phyloP scores from a whole-genome alignment of 768 basidiomycete species.

The Daedaleopsis sinensis region DNA sequence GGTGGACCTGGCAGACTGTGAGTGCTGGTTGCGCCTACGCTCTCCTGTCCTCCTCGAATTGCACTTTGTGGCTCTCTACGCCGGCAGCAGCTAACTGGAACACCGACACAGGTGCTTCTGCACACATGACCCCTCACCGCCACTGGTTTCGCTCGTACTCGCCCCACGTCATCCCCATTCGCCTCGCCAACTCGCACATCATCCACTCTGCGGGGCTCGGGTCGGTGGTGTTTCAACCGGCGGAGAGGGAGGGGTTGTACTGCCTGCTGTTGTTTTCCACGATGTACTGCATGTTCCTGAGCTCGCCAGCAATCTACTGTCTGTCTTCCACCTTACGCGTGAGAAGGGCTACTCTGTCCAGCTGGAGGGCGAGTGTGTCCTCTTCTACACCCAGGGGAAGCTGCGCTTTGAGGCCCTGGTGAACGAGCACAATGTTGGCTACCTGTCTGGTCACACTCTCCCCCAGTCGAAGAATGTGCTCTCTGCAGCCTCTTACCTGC shows the following conservation, averaged over 20 bases:
- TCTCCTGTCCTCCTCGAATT: slow-evolving; percentile 5
- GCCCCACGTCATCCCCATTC: background rate
- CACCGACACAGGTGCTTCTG: slow-evolving; percentile 17
- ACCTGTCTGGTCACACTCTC: slow-evolving; percentile 26
- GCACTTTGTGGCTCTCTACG: slow-evolving; percentile 3
- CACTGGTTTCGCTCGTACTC: slow-evolving; percentile 6
- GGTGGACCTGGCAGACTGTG: slow-evolving; percentile 2
- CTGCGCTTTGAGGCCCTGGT: slow-evolving; percentile 24
- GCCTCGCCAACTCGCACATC: slow-evolving; percentile 2
- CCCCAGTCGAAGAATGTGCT: slow-evolving; percentile 1
- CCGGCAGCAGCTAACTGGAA: slow-evolving; percentile 12
- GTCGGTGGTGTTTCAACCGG: slow-evolving; percentile 24
- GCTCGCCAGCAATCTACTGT: slow-evolving; percentile 11
- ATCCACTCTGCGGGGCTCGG: slow-evolving; percentile 1
- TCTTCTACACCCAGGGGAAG: slow-evolving; percentile 11
- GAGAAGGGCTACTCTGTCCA: slow-evolving; percentile 7
- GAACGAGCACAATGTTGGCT: slow-evolving; percentile 27
- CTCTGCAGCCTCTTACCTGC: slow-evolving; percentile 22
- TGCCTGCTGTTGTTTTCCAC: slow-evolving; percentile 3
- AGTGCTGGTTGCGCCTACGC: slow-evolving; percentile 9
- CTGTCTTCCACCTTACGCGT: slow-evolving; percentile 9
- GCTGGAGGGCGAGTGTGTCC: slow-evolving; percentile 1
- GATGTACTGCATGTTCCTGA: slow-evolving; percentile 10
- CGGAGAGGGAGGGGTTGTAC: slow-evolving; percentile 1
- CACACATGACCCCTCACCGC: slow-evolving; percentile 16